Conservation (phyloP, 345 rosid species). For the Salix udensis region DNA sequence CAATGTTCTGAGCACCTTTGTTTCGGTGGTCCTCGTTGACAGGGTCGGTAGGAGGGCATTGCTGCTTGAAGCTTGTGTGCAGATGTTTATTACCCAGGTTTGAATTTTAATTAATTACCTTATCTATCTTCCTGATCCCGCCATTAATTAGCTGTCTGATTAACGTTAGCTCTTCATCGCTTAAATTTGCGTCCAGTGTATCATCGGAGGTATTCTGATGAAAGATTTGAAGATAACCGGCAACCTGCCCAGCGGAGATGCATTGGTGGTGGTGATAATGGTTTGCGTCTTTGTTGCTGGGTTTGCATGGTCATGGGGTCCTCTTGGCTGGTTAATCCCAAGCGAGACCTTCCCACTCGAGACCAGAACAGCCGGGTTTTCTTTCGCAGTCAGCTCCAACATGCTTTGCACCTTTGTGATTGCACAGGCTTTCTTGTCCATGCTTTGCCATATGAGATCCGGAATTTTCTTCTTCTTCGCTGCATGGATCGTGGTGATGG, state of each 20-base stretch:
- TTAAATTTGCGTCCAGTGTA: conserved; percentile 3
- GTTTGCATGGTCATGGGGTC: conserved; percentile 83
- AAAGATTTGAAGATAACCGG: conserved; percentile 18
- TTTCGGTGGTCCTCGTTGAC: conserved; percentile 31
- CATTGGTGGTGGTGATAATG: conserved; percentile 32
- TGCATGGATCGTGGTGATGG: conserved; percentile 37
- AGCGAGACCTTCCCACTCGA: conserved; percentile 62
- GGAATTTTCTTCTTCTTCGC: conserved; percentile 59
- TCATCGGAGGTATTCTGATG: conserved; percentile 34
- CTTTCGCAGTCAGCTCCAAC: conserved; percentile 50
- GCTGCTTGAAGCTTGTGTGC: conserved; percentile 28
- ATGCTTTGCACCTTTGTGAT: conserved; percentile 55
- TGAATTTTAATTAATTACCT: neutral
- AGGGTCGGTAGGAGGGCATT: conserved; percentile 34
- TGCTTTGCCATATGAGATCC: conserved; percentile 45
- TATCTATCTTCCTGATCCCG: neutral
- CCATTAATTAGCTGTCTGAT: neutral
- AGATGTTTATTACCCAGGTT: conserved; percentile 34
- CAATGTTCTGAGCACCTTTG: conserved; percentile 21
- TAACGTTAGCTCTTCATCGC: neutral
- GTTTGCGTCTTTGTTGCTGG: conserved; percentile 46
- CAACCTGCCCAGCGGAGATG: conserved; percentile 15
- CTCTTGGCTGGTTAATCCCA: conserved; percentile 60
- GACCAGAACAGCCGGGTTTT: conserved; percentile 51
- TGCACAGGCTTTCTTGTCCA: conserved; percentile 55